Base-by-base conservation (phyloP, 2,329 filamentous ascomycete genomes). In the Aspergillus uvarum region DNA sequence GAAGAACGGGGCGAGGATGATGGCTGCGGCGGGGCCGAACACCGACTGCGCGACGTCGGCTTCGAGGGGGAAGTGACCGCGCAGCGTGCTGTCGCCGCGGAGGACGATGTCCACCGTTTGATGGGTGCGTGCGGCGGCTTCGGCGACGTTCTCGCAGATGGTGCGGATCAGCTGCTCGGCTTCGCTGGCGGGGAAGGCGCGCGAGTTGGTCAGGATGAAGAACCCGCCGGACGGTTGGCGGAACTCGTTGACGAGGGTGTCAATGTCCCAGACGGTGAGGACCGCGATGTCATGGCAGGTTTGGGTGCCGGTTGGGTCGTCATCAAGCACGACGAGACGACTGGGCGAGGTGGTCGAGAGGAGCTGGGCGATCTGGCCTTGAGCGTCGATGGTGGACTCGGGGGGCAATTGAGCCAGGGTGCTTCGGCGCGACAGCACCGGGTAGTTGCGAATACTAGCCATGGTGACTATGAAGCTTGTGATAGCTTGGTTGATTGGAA, bases 191-290 rank as follows among this genome's bases (percentile, higher is more conserved):
- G 81, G 82, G 2, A 86, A 70, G 0, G 85, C 84, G 4, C 84
- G 81, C 3, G 83, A 85, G 67, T 86, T 86, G 35, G 84, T 86
- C 5, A 86, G 75, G 63, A 86, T 85, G 73, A 87, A 86, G 76
- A 87, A 86, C 19, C 84, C 84, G 3, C 71, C 69, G 2, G 74
- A 73, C 5, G 72, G 75, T 32, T 70, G 70, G 3, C 68, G 68
- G 62, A 86, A 81, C 65, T 84, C 81, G 7, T 68, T 62, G 2
- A 70, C 71, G 2, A 85, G 74, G 0, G 77, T 80, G 1, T 72
- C 63, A 5, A 77, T 63, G 59, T 82, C 80, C 83, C 83, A 86
- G 5, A 81, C 80, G 0, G 82, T 83, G 21, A 87, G 74, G 1
- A 86, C 82, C 53, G 76, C 72, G 60, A 87, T 81, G 63, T 82